phyloP scores from a whole-genome alignment of 1,284 basidiomycete genomes.

The Coniophora puteana region DNA sequence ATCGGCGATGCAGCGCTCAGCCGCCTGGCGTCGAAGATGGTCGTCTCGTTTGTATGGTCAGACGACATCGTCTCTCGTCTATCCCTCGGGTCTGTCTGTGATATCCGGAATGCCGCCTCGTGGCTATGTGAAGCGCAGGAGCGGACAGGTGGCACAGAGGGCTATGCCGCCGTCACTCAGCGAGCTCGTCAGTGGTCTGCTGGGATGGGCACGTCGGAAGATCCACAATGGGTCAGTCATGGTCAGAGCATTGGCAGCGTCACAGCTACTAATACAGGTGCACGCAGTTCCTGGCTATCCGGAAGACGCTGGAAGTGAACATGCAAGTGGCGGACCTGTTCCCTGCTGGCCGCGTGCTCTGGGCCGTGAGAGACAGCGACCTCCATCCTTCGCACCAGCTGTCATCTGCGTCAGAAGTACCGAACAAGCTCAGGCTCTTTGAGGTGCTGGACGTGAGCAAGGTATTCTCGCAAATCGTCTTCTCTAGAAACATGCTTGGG shows the following conservation, averaged over 20 bases:
- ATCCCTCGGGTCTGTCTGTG: conserved; percentile 73
- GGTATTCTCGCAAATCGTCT: conserved; percentile 79
- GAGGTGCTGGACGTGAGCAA: conserved; percentile 71
- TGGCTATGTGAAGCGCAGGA: conserved; percentile 76
- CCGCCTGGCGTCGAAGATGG: conserved; percentile 51
- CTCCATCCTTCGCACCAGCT: conserved; percentile 50
- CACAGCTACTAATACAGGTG: conserved; percentile 5
- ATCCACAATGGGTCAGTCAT: conserved; percentile 62
- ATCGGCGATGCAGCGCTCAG: conserved; percentile 55
- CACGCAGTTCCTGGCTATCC: conserved; percentile 65
- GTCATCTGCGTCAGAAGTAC: conserved; percentile 2
- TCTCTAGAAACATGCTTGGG: conserved; percentile 79
- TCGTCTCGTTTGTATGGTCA: conserved; percentile 78
- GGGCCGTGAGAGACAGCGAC: conserved; percentile 71
- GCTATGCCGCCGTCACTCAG: conserved; percentile 58
- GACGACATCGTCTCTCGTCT: conserved; percentile 79
- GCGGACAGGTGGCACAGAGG: conserved; percentile 36
- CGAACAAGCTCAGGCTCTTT: conserved; percentile 54
- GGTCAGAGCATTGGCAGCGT: not conserved
- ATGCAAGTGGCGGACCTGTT: conserved; percentile 76
- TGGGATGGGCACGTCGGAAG: conserved; percentile 47
- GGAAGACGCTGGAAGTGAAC: conserved; percentile 82
- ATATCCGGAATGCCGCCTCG: conserved; percentile 69
- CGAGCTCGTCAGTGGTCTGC: conserved; percentile 58
- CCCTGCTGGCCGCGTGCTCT: conserved; percentile 77